phyloP scores from a whole-genome alignment of 2,329 filamentous ascomycete genomes.

The Cercospora citrullina region DNA sequence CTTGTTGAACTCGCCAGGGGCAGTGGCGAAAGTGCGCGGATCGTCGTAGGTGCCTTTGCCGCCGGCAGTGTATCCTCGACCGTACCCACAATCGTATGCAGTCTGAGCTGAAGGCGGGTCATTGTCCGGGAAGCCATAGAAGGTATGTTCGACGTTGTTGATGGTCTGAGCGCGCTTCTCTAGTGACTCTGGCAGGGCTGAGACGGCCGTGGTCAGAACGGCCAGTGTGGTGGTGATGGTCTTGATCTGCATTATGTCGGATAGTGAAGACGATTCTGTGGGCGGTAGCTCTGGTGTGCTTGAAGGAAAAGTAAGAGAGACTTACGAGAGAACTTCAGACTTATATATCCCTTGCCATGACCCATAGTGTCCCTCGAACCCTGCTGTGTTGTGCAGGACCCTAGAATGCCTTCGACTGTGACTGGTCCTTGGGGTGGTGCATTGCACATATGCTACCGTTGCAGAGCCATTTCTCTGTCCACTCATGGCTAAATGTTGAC shows the following conservation, averaged over 20 bases:
- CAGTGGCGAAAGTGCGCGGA: constrained; percentile 49
- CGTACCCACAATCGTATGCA: constrained; percentile 33
- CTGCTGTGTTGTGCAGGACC: neutral
- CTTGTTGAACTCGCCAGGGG: constrained; percentile 42
- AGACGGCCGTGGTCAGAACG: neutral
- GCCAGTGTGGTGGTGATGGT: neutral
- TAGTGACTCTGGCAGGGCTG: constrained; percentile 8
- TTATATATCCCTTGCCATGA: neutral
- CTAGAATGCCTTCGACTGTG: neutral
- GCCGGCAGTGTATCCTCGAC: constrained; percentile 39
- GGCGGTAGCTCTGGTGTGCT: neutral
- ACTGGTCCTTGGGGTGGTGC: neutral
- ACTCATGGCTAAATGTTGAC: neutral
- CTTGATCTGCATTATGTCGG: neutral
- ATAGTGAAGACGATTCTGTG: neutral
- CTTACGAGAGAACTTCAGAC: neutral
- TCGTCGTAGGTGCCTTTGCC: constrained; percentile 47
- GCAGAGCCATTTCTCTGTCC: neutral
- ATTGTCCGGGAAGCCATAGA: constrained; percentile 36
- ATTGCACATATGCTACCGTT: neutral
- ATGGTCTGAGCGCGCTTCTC: constrained; percentile 20
- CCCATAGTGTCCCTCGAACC: neutral
- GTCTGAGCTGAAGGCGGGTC: constrained; percentile 30
- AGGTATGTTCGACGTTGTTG: constrained; percentile 27
- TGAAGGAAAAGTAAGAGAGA: neutral